Percentiles rank a stretch among this genome's conserved stretches.
Evolutionary conservation across 2,329 filamentous ascomycete genomes (phyloP).

Genomic region (Fusarium concolor): DNA sequence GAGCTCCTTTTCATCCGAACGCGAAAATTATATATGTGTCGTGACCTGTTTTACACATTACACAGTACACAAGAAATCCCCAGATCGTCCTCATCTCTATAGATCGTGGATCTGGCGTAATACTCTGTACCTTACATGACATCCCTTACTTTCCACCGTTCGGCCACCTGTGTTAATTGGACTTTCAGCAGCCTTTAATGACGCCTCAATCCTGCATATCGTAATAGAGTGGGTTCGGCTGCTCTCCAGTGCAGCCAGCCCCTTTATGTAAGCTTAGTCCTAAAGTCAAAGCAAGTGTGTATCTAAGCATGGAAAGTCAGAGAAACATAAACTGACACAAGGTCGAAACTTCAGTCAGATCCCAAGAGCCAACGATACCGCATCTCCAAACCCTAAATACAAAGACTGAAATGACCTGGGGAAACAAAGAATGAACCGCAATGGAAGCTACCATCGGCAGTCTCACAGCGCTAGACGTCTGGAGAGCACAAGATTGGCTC

Average conservation of each 20-base stretch:
- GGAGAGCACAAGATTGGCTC: conserved; percentile 21
- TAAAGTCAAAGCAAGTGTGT: background rate
- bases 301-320: background rate
- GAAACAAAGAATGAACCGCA: background rate
- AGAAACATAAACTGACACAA: background rate
- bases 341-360: conserved; percentile 2
- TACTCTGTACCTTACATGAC: conserved; percentile 4
- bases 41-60: background rate
- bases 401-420: conserved; percentile 1
- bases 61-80: background rate
- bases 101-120: conserved; percentile 6
- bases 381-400: background rate
- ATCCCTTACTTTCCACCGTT: conserved; percentile 15
- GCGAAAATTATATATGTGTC: conserved; percentile 11
- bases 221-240: conserved; percentile 11
- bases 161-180: background rate
- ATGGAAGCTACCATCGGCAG: conserved; percentile 35
- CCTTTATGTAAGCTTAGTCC: conserved; percentile 17
- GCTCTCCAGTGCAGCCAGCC: conserved; percentile 14
- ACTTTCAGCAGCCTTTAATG: background rate
- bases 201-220: conserved; percentile 31
- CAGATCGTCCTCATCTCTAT: conserved; percentile 2
- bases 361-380: conserved; percentile 4
- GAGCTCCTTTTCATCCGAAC: conserved; percentile 1
- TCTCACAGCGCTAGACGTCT: conserved; percentile 38